Percentiles rank a stretch among this genome's conserved stretches.
Conservation (phyloP, 495 filamentous ascomycete genomes). For the Trichoderma virens region DNA sequence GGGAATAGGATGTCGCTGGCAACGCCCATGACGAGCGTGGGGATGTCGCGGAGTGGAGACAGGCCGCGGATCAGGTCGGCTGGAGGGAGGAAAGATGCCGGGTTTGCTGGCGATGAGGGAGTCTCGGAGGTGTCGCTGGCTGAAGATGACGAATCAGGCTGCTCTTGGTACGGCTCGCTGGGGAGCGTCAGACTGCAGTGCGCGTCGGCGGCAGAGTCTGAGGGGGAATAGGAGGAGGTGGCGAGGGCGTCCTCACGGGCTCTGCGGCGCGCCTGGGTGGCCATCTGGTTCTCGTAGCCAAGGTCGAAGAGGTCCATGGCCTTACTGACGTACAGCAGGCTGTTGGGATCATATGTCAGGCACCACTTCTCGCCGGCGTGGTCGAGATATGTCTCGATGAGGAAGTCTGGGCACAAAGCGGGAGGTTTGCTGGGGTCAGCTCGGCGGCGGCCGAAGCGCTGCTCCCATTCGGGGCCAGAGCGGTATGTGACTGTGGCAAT, state of each 20-base stretch:
- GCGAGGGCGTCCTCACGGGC: conserved; percentile 24
- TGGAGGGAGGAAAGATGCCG: conserved; percentile 43
- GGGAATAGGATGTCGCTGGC: conserved; percentile 96
- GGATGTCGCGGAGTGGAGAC: conserved; percentile 59
- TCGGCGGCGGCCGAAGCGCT: conserved; percentile 80
- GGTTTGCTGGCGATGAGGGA: conserved; percentile 12
- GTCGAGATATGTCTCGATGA: conserved; percentile 97
- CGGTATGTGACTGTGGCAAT: conserved; percentile 98
- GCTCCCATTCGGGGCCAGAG: conserved; percentile 96
- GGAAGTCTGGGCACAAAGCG: conserved; percentile 90
- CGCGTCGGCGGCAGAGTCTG: conserved; percentile 32
- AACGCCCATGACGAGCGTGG: conserved; percentile 84
- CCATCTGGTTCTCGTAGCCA: conserved; percentile 55
- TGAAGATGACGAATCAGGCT: conserved; percentile 38
- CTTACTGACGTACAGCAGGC: conserved; percentile 92
- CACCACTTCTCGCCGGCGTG: conserved; percentile 99
- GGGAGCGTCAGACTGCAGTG: conserved; percentile 81
- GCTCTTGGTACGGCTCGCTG: conserved; percentile 75
- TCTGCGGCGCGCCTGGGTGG: conserved; percentile 30
- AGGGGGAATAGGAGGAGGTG: not conserved
- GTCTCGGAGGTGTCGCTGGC: conserved; percentile 16
- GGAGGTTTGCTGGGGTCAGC: conserved; percentile 82
- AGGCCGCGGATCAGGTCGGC: conserved; percentile 74
- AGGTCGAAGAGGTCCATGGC: conserved; percentile 99
- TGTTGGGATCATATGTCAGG: conserved; percentile 96